Conservation (phyloP, 73 alveolate genomes). For the Tetrahymena malaccensis region DNA sequence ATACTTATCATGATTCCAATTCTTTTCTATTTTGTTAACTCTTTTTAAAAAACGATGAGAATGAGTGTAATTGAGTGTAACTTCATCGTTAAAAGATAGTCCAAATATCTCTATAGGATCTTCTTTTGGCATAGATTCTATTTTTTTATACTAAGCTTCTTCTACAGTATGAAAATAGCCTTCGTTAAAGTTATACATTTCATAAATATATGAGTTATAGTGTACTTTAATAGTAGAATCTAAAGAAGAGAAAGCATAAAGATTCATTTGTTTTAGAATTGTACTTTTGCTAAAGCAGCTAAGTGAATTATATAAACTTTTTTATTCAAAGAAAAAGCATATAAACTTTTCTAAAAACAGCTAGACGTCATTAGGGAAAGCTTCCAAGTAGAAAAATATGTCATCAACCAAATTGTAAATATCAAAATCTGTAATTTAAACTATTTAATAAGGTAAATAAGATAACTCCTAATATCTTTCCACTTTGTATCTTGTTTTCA, state of each 20-base stretch:
- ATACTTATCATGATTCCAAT: background rate
- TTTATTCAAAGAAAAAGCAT: background rate
- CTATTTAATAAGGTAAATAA: background rate
- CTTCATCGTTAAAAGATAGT: background rate
- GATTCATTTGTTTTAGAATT: background rate
- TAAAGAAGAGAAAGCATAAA: background rate
- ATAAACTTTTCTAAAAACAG: background rate
- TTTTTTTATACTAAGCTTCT: background rate
- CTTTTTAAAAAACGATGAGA: background rate
- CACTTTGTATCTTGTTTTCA: background rate
- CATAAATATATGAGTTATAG: background rate
- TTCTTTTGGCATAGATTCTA: background rate
- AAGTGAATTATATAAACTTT: background rate
- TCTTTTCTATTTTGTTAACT: background rate
- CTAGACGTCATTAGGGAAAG: background rate
- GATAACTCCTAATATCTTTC: background rate
- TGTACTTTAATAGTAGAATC: background rate
- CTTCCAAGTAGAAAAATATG: background rate
- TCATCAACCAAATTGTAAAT: background rate
- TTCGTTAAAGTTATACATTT: background rate
- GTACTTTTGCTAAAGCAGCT: background rate
- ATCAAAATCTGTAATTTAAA: background rate
- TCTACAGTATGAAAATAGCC: background rate
- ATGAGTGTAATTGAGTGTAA: background rate
- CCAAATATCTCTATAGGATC: background rate